These are phyloP conservation scores for Colletotrichum trifolii DNA, from an alignment of 2,329 filamentous ascomycete genomes.

Conservation along the genomic window DNA sequence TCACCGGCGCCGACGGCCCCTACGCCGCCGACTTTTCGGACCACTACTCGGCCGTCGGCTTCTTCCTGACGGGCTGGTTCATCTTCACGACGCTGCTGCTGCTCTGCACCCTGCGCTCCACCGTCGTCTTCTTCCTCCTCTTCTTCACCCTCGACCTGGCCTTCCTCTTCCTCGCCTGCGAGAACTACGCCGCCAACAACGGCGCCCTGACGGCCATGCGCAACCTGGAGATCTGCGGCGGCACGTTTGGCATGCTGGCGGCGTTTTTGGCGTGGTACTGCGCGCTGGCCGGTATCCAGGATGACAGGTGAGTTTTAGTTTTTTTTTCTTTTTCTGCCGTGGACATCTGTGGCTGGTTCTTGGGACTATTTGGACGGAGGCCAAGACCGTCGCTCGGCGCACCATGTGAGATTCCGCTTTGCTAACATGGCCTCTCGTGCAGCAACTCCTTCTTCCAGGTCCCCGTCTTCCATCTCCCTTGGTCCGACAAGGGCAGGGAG, in stretches of 20 bases:
- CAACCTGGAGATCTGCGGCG: conserved; percentile 75
- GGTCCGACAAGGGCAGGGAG: conserved; percentile 82
- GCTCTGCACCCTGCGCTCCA: conserved; percentile 80
- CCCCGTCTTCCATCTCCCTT: conserved; percentile 93
- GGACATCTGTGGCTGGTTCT: conserved; percentile 1
- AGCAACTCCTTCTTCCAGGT: conserved; percentile 92
- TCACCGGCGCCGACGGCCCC: conserved; percentile 57
- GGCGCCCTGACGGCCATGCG: conserved; percentile 57
- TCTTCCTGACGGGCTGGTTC: conserved; percentile 85
- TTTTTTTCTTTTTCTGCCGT: conserved; percentile 36
- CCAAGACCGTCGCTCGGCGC: not conserved
- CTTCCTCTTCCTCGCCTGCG: conserved; percentile 78
- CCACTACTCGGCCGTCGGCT: conserved; percentile 72
- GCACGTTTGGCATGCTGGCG: conserved; percentile 82
- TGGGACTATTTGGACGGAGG: not conserved
- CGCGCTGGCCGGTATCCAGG: conserved; percentile 83
- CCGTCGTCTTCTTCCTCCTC: conserved; percentile 80
- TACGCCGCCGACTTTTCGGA: conserved; percentile 58
- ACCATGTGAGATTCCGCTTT: conserved; percentile 17
- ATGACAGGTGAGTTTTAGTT: conserved; percentile 73
- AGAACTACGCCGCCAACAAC: conserved; percentile 67
- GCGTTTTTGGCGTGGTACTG: conserved; percentile 91
- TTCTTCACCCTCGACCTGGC: conserved; percentile 82
- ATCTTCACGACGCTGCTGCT: conserved; percentile 84
- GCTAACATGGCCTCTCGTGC: conserved; percentile 41